Evolutionary conservation across 768 basidiomycete genomes (phyloP).

Genomic region (Agaricus sinodeliciosus): DNA sequence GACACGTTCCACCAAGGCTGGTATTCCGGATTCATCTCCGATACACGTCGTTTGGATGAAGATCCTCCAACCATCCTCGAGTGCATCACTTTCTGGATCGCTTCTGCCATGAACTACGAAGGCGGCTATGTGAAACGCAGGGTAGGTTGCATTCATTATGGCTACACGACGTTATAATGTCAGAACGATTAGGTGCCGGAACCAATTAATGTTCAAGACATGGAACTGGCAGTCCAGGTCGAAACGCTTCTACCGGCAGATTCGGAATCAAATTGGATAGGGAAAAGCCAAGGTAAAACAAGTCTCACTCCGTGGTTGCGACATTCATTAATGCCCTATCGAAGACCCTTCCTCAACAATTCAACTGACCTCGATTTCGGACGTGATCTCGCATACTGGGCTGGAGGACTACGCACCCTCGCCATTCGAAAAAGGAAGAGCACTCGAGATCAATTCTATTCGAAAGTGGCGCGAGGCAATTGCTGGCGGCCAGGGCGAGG

Average conservation of each 20-base stretch:
- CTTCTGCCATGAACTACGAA: slow-evolving; percentile 39
- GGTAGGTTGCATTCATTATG: slow-evolving; percentile 26
- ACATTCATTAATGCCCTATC: neutral
- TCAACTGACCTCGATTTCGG: neutral
- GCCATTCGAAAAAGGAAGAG: neutral
- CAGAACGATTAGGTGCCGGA: slow-evolving; percentile 31
- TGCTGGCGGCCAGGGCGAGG: neutral
- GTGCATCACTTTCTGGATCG: slow-evolving; percentile 47
- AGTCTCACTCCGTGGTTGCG: neutral
- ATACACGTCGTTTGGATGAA: slow-evolving; percentile 33
- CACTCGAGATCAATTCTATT: neutral
- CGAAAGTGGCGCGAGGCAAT: slow-evolving; percentile 1
- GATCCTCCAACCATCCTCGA: slow-evolving; percentile 43
- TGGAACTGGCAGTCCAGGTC: slow-evolving; percentile 18
- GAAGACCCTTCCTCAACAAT: slow-evolving; percentile 3
- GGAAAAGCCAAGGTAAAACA: slow-evolving; percentile 30
- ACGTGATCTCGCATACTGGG: slow-evolving; percentile 6
- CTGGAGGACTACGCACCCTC: neutral
- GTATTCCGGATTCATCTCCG: slow-evolving; percentile 45
- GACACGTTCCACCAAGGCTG: slow-evolving; percentile 32
- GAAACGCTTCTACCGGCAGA: slow-evolving; percentile 21
- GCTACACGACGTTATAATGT: slow-evolving; percentile 11
- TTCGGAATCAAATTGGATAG: slow-evolving; percentile 40
- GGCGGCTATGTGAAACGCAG: slow-evolving; percentile 28
- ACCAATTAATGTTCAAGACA: slow-evolving; percentile 24